Evolutionary conservation across 441 rosid genomes (phyloP), one percentile per base, ranked within the genome.

Genomic region (Brassica balearica): DNA sequence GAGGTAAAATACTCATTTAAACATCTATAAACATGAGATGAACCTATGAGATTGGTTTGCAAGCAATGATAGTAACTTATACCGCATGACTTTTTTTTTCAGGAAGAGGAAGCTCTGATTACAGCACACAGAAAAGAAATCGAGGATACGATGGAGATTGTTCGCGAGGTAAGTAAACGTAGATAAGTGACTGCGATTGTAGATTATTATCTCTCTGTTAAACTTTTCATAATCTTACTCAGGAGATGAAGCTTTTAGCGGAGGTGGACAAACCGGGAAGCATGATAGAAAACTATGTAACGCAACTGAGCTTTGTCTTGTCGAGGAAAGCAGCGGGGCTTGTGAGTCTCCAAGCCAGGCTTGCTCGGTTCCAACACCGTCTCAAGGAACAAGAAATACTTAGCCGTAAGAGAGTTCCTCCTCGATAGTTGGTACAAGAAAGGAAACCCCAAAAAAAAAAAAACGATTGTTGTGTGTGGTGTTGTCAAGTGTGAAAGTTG

Each of bases 221-320:
- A 46, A 23, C 29, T 63, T 1, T 2, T 38, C 15, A 5, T 27
- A 55, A 8, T 63, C 53, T 8, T 48, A 17, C 19, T 27, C 87
- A 96, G 99, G 99, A 96, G 89, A 96, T 96, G 99, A 96, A 92
- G 84, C 85, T 94, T 66, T 72, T 96, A 89, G 93, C 95, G 25
- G 98, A 92, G 81, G 98, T 92, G 62, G 99, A 96, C 79, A 95
- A 92, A 77, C 98, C 99, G 8, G 99, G 98, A 80, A 96, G 98
- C 87, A 93, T 83, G 46, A 92, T 96, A 29, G 99, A 96, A 83
- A 91, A 86, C 84, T 94, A 96, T 53, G 96, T 96, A 75, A 89
- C 94, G 62, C 98, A 92, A 76, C 75, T 96, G 87, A 91, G 90
- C 86, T 91, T 90, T 81, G 93, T 96, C 79, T 94, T 96, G 69